Percentiles rank a stretch among this genome's conserved stretches.
These are phyloP conservation scores for Alternaria novae-zelandiae DNA, from an alignment of 2,329 filamentous ascomycete species.

Conservation along the genomic window DNA sequence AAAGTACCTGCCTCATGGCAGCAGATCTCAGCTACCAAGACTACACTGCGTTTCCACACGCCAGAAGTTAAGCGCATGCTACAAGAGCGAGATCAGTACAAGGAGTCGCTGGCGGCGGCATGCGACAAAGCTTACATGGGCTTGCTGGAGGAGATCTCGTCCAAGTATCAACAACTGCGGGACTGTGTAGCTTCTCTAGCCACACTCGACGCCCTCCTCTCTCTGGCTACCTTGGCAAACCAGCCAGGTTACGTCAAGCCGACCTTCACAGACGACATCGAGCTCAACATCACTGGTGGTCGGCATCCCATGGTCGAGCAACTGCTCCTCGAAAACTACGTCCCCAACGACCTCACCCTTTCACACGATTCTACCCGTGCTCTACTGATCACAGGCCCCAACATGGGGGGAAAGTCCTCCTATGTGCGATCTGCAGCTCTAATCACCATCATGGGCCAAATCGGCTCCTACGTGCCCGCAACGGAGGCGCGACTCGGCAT, in stretches of 20 bases:
- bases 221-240: slow-evolving; percentile 80
- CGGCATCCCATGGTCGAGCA: slow-evolving; percentile 97
- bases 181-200: slow-evolving; percentile 87
- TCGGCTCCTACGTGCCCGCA: slow-evolving; percentile 93
- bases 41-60: slow-evolving; percentile 89
- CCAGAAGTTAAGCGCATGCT: slow-evolving; percentile 85
- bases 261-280: slow-evolving; percentile 67
- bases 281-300: slow-evolving; percentile 74
- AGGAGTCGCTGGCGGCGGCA: slow-evolving; percentile 88
- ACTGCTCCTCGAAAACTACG: slow-evolving; percentile 82
- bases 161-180: slow-evolving; percentile 87
- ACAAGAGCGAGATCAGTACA: slow-evolving; percentile 90
- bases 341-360: slow-evolving; percentile 84
- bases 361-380: slow-evolving; percentile 65
- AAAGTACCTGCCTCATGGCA: slow-evolving; percentile 91
- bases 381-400: slow-evolving; percentile 91
- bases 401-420: slow-evolving; percentile 99
- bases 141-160: slow-evolving; percentile 75
- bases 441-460: slow-evolving; percentile 90
- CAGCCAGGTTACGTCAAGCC: slow-evolving; percentile 90
- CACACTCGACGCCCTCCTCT: slow-evolving; percentile 87
- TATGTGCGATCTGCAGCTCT: slow-evolving; percentile 93
- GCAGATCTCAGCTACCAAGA: slow-evolving; percentile 95
- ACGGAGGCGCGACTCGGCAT: slow-evolving; percentile 75
- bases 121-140: slow-evolving; percentile 82